Evolutionary conservation across 441 rosid species (phyloP), one percentile per base, ranked within the genome.

Genomic region (Biscutella laevigata): DNA sequence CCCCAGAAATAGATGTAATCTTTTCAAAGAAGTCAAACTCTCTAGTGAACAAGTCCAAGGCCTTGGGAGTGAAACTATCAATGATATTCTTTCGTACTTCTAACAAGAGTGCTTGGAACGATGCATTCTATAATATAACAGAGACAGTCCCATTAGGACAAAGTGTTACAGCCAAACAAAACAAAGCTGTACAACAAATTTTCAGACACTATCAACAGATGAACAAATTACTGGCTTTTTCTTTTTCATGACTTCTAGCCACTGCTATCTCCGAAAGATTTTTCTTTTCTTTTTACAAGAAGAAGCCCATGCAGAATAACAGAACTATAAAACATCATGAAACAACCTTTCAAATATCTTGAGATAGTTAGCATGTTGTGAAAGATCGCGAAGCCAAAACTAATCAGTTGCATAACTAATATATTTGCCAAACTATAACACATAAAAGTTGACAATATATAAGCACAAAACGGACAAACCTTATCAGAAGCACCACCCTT

Each of bases 21-120:
- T 84, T 73, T 58, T 90, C 88, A 59, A 90, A 84, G 77, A 90
- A 86, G 60, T 81, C 81, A 57, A 86, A 90, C 73, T 90, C 95
- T 73, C 92, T 82, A 21, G 29, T 64, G 77, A 90, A 90, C 21
- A 80, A 1, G 59, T 81, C 86, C 17, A 44, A 83, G 61, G 95
- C 95, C 71, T 76, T 79, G 20, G 81, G 73, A 36, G 49, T 65
- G 72, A 82, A 86, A 61, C 91, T 83, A 66, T 81, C 94, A 25
- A 89, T 71, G 46, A 89, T 89, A 62, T 34, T 85, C 70, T 84
- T 79, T 58, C 79, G 80, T 53, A 86, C 91, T 61, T 42, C 49
- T 3, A 85, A 82, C 65, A 89, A 63, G 43, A 79, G 32, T 4
- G 45, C 72, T 81, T 74, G 97, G 64, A 89, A 89, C 13, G 80